Evolutionary conservation across 2,329 filamentous ascomycete species (phyloP), one percentile per base, ranked within the genome.

Genomic region (Pyricularia sp.): DNA sequence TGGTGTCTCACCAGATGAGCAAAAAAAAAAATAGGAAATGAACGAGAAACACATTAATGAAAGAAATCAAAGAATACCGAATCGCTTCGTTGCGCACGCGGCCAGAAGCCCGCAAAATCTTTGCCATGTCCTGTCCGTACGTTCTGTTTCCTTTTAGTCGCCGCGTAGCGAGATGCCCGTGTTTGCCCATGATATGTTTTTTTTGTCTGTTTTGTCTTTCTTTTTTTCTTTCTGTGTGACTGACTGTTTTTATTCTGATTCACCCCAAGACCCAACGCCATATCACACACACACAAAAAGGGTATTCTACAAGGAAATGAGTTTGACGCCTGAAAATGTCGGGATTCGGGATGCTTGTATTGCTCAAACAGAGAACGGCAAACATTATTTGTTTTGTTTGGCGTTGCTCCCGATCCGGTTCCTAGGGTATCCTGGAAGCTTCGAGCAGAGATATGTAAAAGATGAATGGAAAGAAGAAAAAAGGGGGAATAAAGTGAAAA

Each of bases 221-320:
- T 28, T 30, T 59, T 30, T 59, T 24, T 30, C 12, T 59, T 13
- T 26, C 10, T 12, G 22, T 24, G 9, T 55, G 22, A 10, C 10
- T 26, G 1, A 3, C 2, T 26, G 6, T 30, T 28, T 28, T 59
- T 59, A 26, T 9, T 28, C 26, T 10, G 3, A 30, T 28, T 28
- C 26, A 4, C 40, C 55, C 26, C 24, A 26, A 57, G 28, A 59
- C 55, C 55, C 24, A 59, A 59, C 55, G 40, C 40, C 40, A 49
- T 49, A 49, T 49, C 40, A 49, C 19, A 19, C 64, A 26, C 26
- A 26, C 26, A 26, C 2, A 26, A 66, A 68, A 65, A 70, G 71
- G 66, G 70, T 70, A 69, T 77, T 74, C 67, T 71, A 74, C 62
- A 59, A 59, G 2, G 24, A 59, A 59, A 59, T 28, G 4, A 59